These are phyloP conservation scores for Petasospora fabianii DNA, from an alignment of 1,139 yeast genomes.

Conservation along the genomic window DNA sequence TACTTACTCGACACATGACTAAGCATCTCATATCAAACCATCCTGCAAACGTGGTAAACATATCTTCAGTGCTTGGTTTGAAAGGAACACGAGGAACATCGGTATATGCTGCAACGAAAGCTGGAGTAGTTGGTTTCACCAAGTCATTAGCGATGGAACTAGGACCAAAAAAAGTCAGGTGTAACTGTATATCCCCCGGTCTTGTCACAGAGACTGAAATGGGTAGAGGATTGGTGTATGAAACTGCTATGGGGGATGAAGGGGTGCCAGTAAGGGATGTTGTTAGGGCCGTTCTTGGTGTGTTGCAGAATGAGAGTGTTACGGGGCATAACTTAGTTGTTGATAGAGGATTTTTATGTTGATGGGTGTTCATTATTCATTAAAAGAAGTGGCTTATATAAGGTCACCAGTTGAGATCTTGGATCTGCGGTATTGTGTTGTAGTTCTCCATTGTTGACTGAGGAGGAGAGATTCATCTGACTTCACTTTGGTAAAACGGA, in stretches of 20 bases:
- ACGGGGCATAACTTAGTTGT: conserved; percentile 41
- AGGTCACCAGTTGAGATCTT: conserved; percentile 17
- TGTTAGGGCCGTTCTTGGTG: conserved; percentile 23
- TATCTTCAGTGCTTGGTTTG: conserved; percentile 67
- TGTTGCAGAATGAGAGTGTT: conserved; percentile 32
- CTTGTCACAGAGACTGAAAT: conserved; percentile 71
- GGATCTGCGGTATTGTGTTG: conserved; percentile 4
- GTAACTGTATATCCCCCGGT: conserved; percentile 72
- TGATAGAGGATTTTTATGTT: conserved; percentile 27
- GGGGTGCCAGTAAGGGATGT: conserved; percentile 32
- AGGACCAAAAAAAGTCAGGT: conserved; percentile 45
- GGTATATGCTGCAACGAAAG: conserved; percentile 78
- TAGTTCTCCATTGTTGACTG: neutral
- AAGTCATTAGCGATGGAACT: conserved; percentile 61
- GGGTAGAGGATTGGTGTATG: conserved; percentile 33
- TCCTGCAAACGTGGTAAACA: conserved; percentile 49
- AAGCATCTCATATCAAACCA: conserved; percentile 46
- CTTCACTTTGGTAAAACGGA: neutral
- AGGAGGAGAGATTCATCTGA: neutral
- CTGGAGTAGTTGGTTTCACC: conserved; percentile 71
- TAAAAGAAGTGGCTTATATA: conserved; percentile 8
- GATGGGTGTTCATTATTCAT: neutral
- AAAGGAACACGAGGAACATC: conserved; percentile 57
- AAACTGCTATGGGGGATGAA: conserved; percentile 31
- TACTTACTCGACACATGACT: conserved; percentile 47